Conservation (phyloP, 139 green algal genomes). For the Klebsormidium nitens region DNA sequence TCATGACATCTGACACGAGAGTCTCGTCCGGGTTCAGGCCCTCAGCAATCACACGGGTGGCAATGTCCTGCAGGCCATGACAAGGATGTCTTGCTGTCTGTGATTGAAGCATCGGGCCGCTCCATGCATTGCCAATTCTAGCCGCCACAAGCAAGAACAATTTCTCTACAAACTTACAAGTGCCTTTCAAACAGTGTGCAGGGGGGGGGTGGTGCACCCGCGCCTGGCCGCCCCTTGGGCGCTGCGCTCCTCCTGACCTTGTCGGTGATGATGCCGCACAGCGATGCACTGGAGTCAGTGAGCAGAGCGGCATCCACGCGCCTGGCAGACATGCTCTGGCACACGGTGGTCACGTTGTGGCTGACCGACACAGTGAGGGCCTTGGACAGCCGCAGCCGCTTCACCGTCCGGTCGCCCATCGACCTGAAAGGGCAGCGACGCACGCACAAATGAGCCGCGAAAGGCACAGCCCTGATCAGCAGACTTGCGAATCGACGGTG, state of each 20-base stretch:
- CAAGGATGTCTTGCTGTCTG: neutral
- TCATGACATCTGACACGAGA: conserved; percentile 35
- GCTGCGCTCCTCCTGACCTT: conserved; percentile 17
- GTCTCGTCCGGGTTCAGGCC: conserved; percentile 17
- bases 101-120: neutral
- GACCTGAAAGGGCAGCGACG: too few species aligned
- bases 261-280: conserved; percentile 40
- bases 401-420: conserved; percentile 26
- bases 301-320: conserved; percentile 28
- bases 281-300: conserved; percentile 18
- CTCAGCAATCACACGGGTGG: conserved; percentile 26
- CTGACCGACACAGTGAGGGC: conserved; percentile 28
- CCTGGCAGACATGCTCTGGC: conserved; percentile 18
- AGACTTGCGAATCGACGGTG: too few species aligned
- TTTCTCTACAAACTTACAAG: neutral
- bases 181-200: neutral
- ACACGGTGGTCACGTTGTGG: conserved; percentile 19
- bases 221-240: too few species aligned
- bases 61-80: conserved; percentile 24
- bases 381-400: conserved; percentile 29
- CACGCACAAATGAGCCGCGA: too few species aligned
- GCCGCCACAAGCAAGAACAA: neutral
- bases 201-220: too few species aligned
- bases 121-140: neutral
- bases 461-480: too few species aligned